These are phyloP conservation scores for Fusarium veterinarium DNA, from an alignment of 2,329 filamentous ascomycete species.

Conservation along the genomic window DNA sequence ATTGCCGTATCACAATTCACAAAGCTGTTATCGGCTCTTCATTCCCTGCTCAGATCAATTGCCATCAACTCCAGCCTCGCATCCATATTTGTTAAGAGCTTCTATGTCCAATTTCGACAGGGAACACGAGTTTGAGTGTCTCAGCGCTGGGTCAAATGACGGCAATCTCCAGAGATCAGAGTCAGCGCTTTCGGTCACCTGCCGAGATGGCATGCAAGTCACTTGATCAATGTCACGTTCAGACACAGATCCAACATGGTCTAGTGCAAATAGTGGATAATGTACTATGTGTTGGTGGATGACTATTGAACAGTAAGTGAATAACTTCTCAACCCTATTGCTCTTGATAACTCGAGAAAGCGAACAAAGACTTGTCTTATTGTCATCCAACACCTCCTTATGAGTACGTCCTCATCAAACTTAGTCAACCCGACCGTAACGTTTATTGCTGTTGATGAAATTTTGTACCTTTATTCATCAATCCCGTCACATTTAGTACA, in stretches of 20 bases:
- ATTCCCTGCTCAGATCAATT: background rate
- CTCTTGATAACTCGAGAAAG: background rate
- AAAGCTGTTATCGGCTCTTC: background rate
- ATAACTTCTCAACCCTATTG: background rate
- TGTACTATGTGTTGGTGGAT: background rate
- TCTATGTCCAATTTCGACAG: background rate
- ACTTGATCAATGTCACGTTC: conserved; percentile 10
- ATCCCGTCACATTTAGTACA: background rate
- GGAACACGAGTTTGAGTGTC: background rate
- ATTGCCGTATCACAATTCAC: background rate
- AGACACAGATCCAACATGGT: background rate
- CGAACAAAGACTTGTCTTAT: background rate
- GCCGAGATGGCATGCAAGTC: conserved; percentile 8
- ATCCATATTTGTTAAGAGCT: background rate
- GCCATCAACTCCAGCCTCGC: background rate
- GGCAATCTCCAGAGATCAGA: background rate
- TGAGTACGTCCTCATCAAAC: background rate
- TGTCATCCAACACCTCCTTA: background rate
- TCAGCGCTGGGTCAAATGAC: conserved; percentile 28
- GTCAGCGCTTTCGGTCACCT: conserved; percentile 20
- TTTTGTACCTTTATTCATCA: background rate
- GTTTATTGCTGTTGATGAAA: background rate
- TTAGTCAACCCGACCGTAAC: background rate
- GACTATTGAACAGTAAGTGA: background rate
- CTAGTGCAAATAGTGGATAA: background rate